Evolutionary conservation across 345 rosid genomes (phyloP).

Genomic region (Brassica napus): DNA sequence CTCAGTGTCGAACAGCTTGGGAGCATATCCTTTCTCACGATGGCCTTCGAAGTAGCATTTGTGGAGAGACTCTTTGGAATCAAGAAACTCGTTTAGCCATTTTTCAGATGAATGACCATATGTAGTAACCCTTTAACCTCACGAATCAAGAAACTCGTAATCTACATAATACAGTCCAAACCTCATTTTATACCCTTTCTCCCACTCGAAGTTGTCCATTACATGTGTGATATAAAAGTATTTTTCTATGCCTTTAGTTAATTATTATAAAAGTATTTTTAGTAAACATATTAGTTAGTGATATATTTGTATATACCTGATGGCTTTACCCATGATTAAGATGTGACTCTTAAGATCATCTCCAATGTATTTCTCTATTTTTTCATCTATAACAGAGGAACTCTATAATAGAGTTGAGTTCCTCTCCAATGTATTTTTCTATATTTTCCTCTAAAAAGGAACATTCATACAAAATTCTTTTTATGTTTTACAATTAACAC

Average conservation of each 20-base stretch:
- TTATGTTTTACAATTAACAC: too few species aligned
- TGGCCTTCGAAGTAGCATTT: conserved; percentile 37
- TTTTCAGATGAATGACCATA: conserved; percentile 19
- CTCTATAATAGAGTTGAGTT: too few species aligned
- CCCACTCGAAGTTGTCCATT: conserved; percentile 58
- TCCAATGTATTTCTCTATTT: too few species aligned
- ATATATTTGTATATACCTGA: conserved; percentile 7
- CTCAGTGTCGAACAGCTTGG: conserved; percentile 30
- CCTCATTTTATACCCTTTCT: conserved; percentile 40
- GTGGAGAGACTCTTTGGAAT: conserved; percentile 17
- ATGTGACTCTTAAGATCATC: conserved; percentile 26
- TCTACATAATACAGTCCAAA: conserved; percentile 53
- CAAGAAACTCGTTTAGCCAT: conserved; percentile 39
- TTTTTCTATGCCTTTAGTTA: not conserved
- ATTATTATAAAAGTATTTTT: not conserved
- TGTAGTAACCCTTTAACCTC: too few species aligned
- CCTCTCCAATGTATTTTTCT: too few species aligned
- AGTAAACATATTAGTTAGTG: conserved; percentile 7
- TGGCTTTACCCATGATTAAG: conserved; percentile 34
- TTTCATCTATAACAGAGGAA: too few species aligned
- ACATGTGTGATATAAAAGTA: not conserved
- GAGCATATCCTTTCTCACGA: conserved; percentile 28
- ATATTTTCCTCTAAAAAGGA: too few species aligned
- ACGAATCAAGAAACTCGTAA: not conserved
- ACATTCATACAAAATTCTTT: too few species aligned